Conservation (phyloP, 176 grass and related monocot species). For the Tuctoria greenei region DNA sequence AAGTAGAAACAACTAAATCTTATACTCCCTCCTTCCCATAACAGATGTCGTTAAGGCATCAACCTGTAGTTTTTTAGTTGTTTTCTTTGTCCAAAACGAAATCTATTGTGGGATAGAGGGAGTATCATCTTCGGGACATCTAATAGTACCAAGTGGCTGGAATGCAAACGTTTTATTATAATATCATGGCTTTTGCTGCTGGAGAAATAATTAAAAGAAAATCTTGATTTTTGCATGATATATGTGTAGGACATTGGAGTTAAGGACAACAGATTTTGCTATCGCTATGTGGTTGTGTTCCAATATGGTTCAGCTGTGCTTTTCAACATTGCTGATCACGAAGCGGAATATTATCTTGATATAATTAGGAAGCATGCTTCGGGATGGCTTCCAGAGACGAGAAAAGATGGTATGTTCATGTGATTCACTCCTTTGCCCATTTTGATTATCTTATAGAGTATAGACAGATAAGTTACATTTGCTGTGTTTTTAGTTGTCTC, state of each 20-base stretch:
- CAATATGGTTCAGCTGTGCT: slow-evolving; percentile 91
- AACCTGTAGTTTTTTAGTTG: too few relatives aligned
- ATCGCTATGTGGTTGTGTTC: slow-evolving; percentile 79
- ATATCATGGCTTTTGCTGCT: too few relatives aligned
- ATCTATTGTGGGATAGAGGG: too few relatives aligned
- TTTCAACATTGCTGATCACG: slow-evolving; percentile 93
- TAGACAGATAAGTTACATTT: background rate
- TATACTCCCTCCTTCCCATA: too few relatives aligned
- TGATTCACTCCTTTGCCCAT: background rate
- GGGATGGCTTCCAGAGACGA: slow-evolving; percentile 82
- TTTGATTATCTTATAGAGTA: background rate
- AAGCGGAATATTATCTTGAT: slow-evolving; percentile 86
- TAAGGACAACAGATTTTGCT: slow-evolving; percentile 67
- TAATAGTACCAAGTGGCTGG: background rate
- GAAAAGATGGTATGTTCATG: slow-evolving; percentile 71
- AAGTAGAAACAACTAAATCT: slow-evolving; percentile 23
- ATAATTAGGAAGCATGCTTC: slow-evolving; percentile 85
- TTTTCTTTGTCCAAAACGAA: too few relatives aligned
- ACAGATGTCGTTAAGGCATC: too few relatives aligned
- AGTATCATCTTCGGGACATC: background rate
- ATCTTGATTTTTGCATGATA: slow-evolving; percentile 23
- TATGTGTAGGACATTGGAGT: slow-evolving; percentile 61
- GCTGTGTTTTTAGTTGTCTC: background rate
- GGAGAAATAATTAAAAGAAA: background rate
- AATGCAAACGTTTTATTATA: background rate